Percentiles rank a stretch among this genome's conserved stretches.
Conservation (phyloP, 2,329 filamentous ascomycete genomes). For the Fusarium nematophilum region DNA sequence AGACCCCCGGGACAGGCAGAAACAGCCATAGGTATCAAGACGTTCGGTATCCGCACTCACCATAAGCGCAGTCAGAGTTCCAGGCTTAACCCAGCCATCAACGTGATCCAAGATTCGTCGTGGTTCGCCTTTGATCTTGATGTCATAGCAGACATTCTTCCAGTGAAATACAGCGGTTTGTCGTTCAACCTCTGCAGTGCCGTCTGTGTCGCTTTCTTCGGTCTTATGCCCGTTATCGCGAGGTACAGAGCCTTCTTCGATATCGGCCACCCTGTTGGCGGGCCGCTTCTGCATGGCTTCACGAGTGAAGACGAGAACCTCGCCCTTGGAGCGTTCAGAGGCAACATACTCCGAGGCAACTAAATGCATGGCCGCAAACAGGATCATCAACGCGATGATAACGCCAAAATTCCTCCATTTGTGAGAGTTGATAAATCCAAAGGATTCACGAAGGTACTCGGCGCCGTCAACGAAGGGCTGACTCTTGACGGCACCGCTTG, state of each 20-base stretch:
- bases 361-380: constrained; percentile 28
- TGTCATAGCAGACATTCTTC: constrained; percentile 77
- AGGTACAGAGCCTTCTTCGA: neutral
- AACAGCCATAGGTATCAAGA: too few relatives aligned
- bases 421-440: constrained; percentile 18
- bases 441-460: constrained; percentile 15
- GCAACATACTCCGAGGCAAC: constrained; percentile 26
- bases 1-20: too few relatives aligned
- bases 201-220: too few relatives aligned
- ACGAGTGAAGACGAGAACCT: constrained; percentile 30
- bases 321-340: constrained; percentile 33
- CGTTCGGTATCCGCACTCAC: too few relatives aligned
- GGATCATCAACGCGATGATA: constrained; percentile 20
- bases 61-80: constrained; percentile 76
- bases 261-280: too few relatives aligned
- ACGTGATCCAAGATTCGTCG: constrained; percentile 75
- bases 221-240: too few relatives aligned
- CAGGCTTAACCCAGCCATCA: constrained; percentile 78
- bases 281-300: too few relatives aligned
- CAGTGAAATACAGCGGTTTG: constrained; percentile 68
- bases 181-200: neutral
- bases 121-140: constrained; percentile 71
- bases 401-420: constrained; percentile 35
- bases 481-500: neutral
- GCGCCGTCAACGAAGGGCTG: neutral